phyloP scores from a whole-genome alignment of 305 asterid genomes.

The Fraxinus floribunda region DNA sequence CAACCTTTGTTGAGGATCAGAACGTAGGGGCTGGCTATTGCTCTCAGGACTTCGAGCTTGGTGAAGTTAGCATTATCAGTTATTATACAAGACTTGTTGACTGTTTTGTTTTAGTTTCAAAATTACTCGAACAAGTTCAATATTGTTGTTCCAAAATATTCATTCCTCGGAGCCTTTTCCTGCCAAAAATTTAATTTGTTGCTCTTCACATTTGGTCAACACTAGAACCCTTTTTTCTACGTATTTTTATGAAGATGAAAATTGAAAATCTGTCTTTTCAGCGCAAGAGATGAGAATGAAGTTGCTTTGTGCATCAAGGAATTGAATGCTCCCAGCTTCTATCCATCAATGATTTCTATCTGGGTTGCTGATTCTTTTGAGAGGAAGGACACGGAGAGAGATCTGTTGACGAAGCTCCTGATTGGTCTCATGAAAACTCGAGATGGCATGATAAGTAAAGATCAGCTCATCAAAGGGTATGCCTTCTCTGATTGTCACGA shows the following conservation, averaged over 20 bases:
- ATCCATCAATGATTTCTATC: slow-evolving; percentile 56
- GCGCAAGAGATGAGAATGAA: slow-evolving; percentile 62
- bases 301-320: slow-evolving; percentile 63
- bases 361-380: slow-evolving; percentile 67
- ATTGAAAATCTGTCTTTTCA: slow-evolving; percentile 21
- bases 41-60: not conserved
- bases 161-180: not conserved
- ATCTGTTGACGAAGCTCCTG: slow-evolving; percentile 52
- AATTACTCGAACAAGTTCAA: not conserved
- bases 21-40: not conserved
- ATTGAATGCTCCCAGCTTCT: slow-evolving; percentile 50
- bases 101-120: not conserved
- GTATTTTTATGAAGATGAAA: not conserved
- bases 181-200: not conserved
- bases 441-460: slow-evolving; percentile 35
- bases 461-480: slow-evolving; percentile 67
- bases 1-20: not conserved
- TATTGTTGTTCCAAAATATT: not conserved
- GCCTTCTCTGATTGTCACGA: not conserved
- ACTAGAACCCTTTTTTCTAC: not conserved
- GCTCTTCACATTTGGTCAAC: not conserved
- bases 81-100: not conserved
- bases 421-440: slow-evolving; percentile 45
- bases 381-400: slow-evolving; percentile 61
- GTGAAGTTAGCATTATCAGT: not conserved